Conservation (phyloP, 306 rosid species). For the Cicer chorassanicum region DNA sequence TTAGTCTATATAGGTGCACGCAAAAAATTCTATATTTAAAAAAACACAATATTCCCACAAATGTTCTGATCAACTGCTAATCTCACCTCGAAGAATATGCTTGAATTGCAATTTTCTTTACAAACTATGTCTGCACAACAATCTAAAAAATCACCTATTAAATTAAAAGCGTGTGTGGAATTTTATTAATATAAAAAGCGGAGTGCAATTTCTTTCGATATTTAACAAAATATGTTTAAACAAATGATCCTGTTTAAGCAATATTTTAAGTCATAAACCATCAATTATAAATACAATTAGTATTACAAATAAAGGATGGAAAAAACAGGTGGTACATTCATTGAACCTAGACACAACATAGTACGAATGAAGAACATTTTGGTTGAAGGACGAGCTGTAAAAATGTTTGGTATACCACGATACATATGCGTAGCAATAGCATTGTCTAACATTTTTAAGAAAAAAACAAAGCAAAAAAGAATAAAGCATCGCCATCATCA, state of each 20-base stretch:
- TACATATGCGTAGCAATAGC: constrained; percentile 13
- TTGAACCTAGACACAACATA: constrained; percentile 60
- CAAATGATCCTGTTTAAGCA: neutral
- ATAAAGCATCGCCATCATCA: constrained; percentile 38
- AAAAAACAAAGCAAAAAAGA: constrained; percentile 44
- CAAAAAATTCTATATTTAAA: no score
- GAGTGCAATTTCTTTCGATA: neutral
- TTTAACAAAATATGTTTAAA: neutral
- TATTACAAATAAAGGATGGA: neutral
- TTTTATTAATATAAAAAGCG: neutral
- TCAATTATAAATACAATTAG: neutral
- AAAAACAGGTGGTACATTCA: constrained; percentile 35
- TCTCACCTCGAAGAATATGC: constrained; percentile 2
- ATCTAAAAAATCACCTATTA: constrained; percentile 2
- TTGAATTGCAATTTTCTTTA: neutral
- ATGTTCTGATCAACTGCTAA: neutral
- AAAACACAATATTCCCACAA: neutral
- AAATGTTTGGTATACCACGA: constrained; percentile 39
- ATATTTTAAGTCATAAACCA: neutral
- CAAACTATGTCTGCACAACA: neutral
- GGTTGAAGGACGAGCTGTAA: constrained; percentile 37
- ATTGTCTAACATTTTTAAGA: constrained; percentile 34
- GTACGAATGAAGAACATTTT: neutral
- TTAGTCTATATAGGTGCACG: no score
- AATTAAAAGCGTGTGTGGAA: neutral